These are phyloP conservation scores for Mangifera indica DNA, from an alignment of 345 rosid species.

Conservation along the genomic window DNA sequence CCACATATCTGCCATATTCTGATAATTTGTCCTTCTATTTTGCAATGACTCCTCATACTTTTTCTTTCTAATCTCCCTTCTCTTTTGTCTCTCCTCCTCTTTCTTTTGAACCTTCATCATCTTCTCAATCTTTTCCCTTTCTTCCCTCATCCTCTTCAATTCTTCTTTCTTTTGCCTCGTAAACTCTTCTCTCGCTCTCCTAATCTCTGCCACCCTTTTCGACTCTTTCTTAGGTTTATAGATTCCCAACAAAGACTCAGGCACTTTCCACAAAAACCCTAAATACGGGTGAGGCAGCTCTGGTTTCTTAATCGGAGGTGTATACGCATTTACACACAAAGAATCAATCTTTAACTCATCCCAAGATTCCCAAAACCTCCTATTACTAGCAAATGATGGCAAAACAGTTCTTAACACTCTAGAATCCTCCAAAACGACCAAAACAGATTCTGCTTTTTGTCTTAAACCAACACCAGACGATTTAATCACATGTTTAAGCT, in stretches of 20 bases:
- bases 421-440: conserved; percentile 83
- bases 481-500: conserved; percentile 77
- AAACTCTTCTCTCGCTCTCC: conserved; percentile 60
- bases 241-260: conserved; percentile 46
- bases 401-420: conserved; percentile 75
- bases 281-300: conserved; percentile 70
- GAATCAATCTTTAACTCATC: conserved; percentile 62
- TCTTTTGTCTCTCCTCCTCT: conserved; percentile 59
- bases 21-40: conserved; percentile 54
- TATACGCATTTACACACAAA: conserved; percentile 67
- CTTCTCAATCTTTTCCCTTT: conserved; percentile 70
- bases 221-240: conserved; percentile 73
- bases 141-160: conserved; percentile 50
- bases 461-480: conserved; percentile 46
- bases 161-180: conserved; percentile 65
- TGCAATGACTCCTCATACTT: conserved; percentile 61
- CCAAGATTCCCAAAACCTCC: conserved; percentile 85
- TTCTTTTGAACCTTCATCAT: conserved; percentile 53
- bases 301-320: conserved; percentile 78
- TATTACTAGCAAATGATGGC: conserved; percentile 64
- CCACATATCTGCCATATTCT: conserved; percentile 61
- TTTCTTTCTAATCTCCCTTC: conserved; percentile 51
- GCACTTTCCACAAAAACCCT: conserved; percentile 72
- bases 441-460: conserved; percentile 55
- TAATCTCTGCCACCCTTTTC: conserved; percentile 60